Base-by-base conservation (phyloP, 257 asterid genomes). In the Solanum infundibuliforme region DNA sequence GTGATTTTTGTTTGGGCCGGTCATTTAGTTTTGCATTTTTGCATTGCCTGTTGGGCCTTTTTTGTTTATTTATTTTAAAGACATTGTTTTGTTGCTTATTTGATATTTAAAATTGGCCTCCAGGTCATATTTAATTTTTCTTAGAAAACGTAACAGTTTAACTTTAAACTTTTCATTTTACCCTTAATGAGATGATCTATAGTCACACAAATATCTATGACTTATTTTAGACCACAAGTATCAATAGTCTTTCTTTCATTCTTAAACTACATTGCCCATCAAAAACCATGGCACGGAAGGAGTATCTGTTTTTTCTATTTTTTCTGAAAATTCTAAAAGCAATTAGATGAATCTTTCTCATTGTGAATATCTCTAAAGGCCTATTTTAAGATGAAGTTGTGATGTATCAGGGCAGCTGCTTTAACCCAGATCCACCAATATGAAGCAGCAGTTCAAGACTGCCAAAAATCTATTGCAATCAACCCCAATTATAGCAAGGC, bases 401-500 rank as follows among this genome's bases (percentile, higher is more conserved):
- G 58, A 90, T 84, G 60, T 88, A 73, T 89, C 91, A 96, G 98
- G 94, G 98, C 98, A 84, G 98, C 98, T 91, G 98, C 98, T 88
- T 93, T 89, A 89, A 95, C 98, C 86, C 98, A 95, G 93, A 88
- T 93, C 60, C 87, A 85, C 66, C 87, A 83, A 34, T 95, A 93
- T 90, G 89, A 88, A 76, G 93, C 90, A 89, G 98, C 98, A 86
- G 90, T 93, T 83, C 88, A 72, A 38, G 98, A 96, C 90, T 95
- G 98, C 89, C 88, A 90, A 86, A 96, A 88, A 88, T 93, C 98
- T 85, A 94, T 95, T 87, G 93, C 91, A 72, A 91, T 95, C 76
- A 90, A 96, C 89, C 98, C 98, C 76, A 91, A 90, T 90, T 96
- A 96, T 84, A 92, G 98, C 93, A 95, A 96, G 92, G 98, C 95